Percentiles rank a stretch among this genome's conserved stretches.
Evolutionary conservation across 495 filamentous ascomycete species (phyloP).

Genomic region (Lophiostoma macrostomum): DNA sequence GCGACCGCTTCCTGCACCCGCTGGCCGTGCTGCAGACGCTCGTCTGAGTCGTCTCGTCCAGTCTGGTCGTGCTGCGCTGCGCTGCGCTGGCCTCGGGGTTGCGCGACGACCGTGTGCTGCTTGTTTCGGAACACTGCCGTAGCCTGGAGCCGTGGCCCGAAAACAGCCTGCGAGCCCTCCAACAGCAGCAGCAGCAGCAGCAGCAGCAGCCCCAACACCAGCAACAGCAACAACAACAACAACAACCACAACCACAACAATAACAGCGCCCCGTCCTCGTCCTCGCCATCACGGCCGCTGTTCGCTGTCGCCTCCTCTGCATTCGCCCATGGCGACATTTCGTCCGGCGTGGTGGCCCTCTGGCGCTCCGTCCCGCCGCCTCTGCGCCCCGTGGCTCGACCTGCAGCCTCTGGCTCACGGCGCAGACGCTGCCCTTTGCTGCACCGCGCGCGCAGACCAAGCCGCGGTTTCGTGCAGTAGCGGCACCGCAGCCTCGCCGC

Average conservation of each 20-base stretch:
- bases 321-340: not conserved
- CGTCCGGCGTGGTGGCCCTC: not conserved
- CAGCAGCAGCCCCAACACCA: not conserved
- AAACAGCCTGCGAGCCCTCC: not conserved
- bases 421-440: not conserved
- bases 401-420: not conserved
- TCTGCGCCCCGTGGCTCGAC: not conserved
- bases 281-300: too few relatives aligned
- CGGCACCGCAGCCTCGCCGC: not conserved
- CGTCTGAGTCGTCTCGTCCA: too few relatives aligned
- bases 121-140: too few relatives aligned
- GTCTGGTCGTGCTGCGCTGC: too few relatives aligned
- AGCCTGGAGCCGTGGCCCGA: not conserved
- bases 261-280: too few relatives aligned
- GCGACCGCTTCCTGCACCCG: too few relatives aligned
- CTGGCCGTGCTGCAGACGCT: too few relatives aligned
- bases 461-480: slow-evolving; percentile 1
- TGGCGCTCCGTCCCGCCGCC: not conserved
- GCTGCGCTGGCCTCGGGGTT: too few relatives aligned
- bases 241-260: too few relatives aligned
- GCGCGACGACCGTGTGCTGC: too few relatives aligned
- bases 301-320: not conserved
- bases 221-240: not conserved
- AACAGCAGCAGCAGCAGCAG: not conserved
- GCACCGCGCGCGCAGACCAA: not conserved